Evolutionary conservation across 2,329 filamentous ascomycete genomes (phyloP).

Genomic region (Phyllosticta ampelicida): DNA sequence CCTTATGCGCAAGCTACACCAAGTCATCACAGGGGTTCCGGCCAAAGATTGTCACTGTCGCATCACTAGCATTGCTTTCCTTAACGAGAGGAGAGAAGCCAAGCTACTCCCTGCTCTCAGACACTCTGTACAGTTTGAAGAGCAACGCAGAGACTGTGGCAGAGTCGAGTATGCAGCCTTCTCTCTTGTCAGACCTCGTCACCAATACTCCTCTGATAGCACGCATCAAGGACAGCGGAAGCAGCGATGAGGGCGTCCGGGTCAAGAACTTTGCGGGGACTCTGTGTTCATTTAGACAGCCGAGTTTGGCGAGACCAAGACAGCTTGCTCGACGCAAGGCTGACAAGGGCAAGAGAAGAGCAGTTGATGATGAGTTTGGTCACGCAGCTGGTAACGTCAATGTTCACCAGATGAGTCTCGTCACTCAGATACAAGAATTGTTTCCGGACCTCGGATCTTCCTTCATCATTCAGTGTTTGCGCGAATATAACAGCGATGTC

Average conservation of each 20-base stretch:
- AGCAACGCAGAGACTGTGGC: slow-evolving; percentile 54
- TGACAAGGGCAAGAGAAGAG: slow-evolving; percentile 54
- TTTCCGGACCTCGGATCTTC: slow-evolving; percentile 79
- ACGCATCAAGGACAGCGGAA: slow-evolving; percentile 45
- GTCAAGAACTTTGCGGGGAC: slow-evolving; percentile 50
- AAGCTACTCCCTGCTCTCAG: slow-evolving; percentile 64
- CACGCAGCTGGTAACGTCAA: slow-evolving; percentile 46
- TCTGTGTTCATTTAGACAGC: slow-evolving; percentile 46
- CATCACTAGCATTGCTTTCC: slow-evolving; percentile 64
- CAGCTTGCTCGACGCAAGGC: slow-evolving; percentile 46
- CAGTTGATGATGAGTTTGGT: slow-evolving; percentile 22
- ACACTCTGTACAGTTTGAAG: slow-evolving; percentile 75
- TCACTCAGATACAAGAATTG: slow-evolving; percentile 85
- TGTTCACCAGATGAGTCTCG: slow-evolving; percentile 70
- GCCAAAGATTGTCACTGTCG: slow-evolving; percentile 57
- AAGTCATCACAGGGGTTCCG: slow-evolving; percentile 53
- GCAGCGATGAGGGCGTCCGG: slow-evolving; percentile 40
- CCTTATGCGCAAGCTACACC: slow-evolving; percentile 54
- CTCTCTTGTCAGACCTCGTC: slow-evolving; percentile 70
- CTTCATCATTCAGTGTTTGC: slow-evolving; percentile 69
- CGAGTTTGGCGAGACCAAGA: slow-evolving; percentile 42
- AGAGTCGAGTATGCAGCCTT: slow-evolving; percentile 33
- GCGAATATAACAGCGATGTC: slow-evolving; percentile 65
- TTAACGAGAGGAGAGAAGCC: slow-evolving; percentile 56
- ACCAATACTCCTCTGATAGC: slow-evolving; percentile 67